Evolutionary conservation across 2,329 filamentous ascomycete species (phyloP).

Genomic region (Microcyclospora pomicola): DNA sequence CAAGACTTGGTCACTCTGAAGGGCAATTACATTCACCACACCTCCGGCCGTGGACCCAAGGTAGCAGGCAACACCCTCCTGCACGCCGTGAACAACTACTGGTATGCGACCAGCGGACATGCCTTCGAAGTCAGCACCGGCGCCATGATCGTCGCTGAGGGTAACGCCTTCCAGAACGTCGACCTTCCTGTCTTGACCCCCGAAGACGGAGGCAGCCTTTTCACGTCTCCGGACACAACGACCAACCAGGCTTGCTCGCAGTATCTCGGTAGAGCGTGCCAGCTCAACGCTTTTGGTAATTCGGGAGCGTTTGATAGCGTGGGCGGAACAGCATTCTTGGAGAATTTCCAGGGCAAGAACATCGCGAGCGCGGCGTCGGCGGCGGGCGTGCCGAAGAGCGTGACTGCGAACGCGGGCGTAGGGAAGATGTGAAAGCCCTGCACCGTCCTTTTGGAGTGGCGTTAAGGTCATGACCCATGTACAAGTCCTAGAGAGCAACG

Average conservation of each 20-base stretch:
- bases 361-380: conserved; percentile 32
- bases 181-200: conserved; percentile 26
- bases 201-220: conserved; percentile 25
- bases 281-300: conserved; percentile 29
- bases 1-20: conserved; percentile 45
- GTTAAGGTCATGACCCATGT: too few relatives aligned
- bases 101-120: conserved; percentile 40
- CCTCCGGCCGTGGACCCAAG: conserved; percentile 44
- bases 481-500: too few relatives aligned
- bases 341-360: conserved; percentile 40
- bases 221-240: conserved; percentile 16
- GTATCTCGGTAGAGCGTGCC: conserved; percentile 36
- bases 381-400: conserved; percentile 17
- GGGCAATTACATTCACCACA: conserved; percentile 48
- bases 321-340: conserved; percentile 35
- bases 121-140: conserved; percentile 39
- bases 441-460: too few relatives aligned
- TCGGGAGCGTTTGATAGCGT: conserved; percentile 9
- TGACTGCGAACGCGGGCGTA: conserved; percentile 33
- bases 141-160: conserved; percentile 38
- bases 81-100: conserved; percentile 52
- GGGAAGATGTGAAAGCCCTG: conserved; percentile 21
- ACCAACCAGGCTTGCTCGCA: conserved; percentile 2
- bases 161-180: conserved; percentile 45
- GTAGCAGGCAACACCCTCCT: conserved; percentile 42